phyloP scores from a whole-genome alignment of 441 rosid genomes.

The Eruca vesicaria region DNA sequence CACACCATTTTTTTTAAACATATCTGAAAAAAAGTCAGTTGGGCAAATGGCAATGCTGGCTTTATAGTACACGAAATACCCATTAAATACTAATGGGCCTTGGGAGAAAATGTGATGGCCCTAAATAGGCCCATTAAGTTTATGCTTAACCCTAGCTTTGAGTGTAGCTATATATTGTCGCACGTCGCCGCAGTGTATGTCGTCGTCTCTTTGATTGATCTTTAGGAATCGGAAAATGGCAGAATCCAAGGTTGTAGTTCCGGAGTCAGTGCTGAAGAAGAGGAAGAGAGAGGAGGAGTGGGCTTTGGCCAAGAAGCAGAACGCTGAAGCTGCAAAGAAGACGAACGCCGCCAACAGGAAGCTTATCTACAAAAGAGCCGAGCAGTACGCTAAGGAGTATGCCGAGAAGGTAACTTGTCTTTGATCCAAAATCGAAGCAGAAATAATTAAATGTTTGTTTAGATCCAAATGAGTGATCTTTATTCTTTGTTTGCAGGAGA shows the following conservation, averaged over 20 bases:
- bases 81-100: not conserved
- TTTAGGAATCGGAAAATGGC: slow-evolving; percentile 44
- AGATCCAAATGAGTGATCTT: not conserved
- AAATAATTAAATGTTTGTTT: not conserved
- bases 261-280: slow-evolving; percentile 80
- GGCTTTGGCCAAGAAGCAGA: slow-evolving; percentile 56
- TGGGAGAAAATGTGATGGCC: not conserved
- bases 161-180: not conserved
- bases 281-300: slow-evolving; percentile 71
- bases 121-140: not conserved
- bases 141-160: not conserved
- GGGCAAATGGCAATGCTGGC: too few relatives aligned
- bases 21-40: too few relatives aligned
- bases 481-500: slow-evolving; percentile 33
- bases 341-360: slow-evolving; percentile 54
- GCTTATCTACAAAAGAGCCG: slow-evolving; percentile 60
- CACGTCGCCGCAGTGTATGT: not conserved
- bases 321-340: slow-evolving; percentile 44
- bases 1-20: too few relatives aligned
- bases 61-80: too few relatives aligned
- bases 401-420: slow-evolving; percentile 38
- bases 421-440: not conserved
- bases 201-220: not conserved
- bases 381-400: slow-evolving; percentile 60
- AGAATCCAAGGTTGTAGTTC: slow-evolving; percentile 53